Base-by-base conservation (phyloP, 2,329 filamentous ascomycete species). In the Xylaria sp. region DNA sequence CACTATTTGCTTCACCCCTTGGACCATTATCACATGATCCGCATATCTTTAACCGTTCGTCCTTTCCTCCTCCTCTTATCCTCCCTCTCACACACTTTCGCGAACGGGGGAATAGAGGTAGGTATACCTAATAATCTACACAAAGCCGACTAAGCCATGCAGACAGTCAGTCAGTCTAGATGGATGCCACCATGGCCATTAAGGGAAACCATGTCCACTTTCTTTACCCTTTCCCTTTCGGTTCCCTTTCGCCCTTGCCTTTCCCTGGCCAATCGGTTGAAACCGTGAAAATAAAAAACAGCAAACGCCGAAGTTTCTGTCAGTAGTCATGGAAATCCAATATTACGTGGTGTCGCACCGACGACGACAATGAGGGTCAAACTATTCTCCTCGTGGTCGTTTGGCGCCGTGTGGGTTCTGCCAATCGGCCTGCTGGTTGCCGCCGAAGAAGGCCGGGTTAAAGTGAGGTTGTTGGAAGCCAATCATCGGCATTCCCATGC, bases 391-490 rank as follows among this genome's bases (percentile, higher is more conserved):
- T 28, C 77, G 75, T 7, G 77, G 77, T 45, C 77, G 70, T 66
- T 79, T 79, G 23, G 76, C 76, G 25, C 77, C 77, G 56, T 79
- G 77, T 4, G 77, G 77, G 52, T 79, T 79, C 68, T 79, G 76
- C 77, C 77, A 79, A 20, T 79, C 77, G 32, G 72, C 74, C 68
- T 73, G 75, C 67, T 78, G 77, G 67, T 76, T 76, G 67, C 69
- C 72, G 67, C 71, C 73, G 66, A 79, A 79, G 71, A 78, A 78
- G 32, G 72, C 73, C 10, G 76, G 75, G 70, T 78, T 78, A 71
- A 79, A 79, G 56, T 75, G 76, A 15, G 74, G 76, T 65, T 74
- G 73, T 58, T 76, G 77, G 65, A 77, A 78, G 58, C 73, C 74
- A 74, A 75, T 75, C 75, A 78, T 77, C 2, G 76, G 75, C 74